phyloP scores from a whole-genome alignment of 1,284 basidiomycete genomes.

The Pseudozyma sp. region DNA sequence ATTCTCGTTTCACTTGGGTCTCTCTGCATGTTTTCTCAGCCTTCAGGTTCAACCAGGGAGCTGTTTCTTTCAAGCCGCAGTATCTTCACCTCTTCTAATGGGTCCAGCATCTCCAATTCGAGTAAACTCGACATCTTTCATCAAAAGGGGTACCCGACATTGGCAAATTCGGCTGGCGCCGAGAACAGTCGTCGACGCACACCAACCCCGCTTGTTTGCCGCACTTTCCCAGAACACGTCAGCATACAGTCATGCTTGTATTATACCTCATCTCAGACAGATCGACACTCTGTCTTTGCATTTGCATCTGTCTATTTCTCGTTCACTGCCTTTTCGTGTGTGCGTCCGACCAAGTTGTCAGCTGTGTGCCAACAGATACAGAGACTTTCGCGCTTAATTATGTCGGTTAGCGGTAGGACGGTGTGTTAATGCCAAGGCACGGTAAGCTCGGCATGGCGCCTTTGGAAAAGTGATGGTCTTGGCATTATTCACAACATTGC shows the following conservation, averaged over 20 bases:
- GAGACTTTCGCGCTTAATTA: no score
- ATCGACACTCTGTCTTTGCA: constrained; percentile 20
- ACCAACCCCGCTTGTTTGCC: background rate
- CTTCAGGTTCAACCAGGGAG: background rate
- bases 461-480: no score
- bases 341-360: no score
- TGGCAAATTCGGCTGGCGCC: background rate
- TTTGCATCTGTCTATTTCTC: constrained; percentile 15
- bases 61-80: background rate
- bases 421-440: no score
- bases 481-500: no score
- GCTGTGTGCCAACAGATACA: no score
- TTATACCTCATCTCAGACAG: constrained; percentile 32
- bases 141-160: background rate
- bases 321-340: no score
- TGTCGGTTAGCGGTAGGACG: no score
- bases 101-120: background rate
- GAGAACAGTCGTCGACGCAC: background rate
- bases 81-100: background rate
- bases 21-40: background rate
- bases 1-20: no score
- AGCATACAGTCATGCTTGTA: constrained; percentile 36
- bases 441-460: no score
- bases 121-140: background rate
- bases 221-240: constrained; percentile 1